These are phyloP conservation scores for Gossypium trilobum DNA, from an alignment of 441 rosid species.

Conservation along the genomic window DNA sequence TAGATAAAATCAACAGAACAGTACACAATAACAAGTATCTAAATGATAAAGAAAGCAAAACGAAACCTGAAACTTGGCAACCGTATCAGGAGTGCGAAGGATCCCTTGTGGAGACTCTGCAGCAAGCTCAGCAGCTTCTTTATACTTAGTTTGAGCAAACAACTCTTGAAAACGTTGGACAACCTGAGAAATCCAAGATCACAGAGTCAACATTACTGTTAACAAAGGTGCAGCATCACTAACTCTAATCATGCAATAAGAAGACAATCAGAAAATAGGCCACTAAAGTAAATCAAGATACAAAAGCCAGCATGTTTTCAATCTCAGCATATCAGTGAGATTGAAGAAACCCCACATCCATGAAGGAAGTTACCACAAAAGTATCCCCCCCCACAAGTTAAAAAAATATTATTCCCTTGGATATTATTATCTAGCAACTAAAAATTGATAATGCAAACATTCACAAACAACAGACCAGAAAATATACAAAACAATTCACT, in stretches of 20 bases:
- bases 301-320: background rate
- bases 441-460: background rate
- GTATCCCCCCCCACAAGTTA: background rate
- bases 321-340: background rate
- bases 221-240: background rate
- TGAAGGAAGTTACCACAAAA: background rate
- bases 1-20: background rate
- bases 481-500: slow-evolving; percentile 13
- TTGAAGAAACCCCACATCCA: background rate
- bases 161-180: slow-evolving; percentile 98
- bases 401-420: background rate
- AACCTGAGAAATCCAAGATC: slow-evolving; percentile 47
- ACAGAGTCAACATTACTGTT: slow-evolving; percentile 15
- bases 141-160: slow-evolving; percentile 96
- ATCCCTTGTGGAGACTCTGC: slow-evolving; percentile 99
- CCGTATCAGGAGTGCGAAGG: slow-evolving; percentile 97
- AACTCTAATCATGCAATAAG: background rate
- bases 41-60: slow-evolving; percentile 10
- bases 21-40: background rate
- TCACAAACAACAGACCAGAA: background rate
- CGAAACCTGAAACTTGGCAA: slow-evolving; percentile 91
- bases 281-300: slow-evolving; percentile 1
- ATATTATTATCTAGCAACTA: background rate
- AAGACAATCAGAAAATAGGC: background rate
- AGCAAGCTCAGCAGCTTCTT: slow-evolving; percentile 99